Base-by-base conservation (phyloP, 1,139 yeast species). In the Kodamaea plutei region DNA sequence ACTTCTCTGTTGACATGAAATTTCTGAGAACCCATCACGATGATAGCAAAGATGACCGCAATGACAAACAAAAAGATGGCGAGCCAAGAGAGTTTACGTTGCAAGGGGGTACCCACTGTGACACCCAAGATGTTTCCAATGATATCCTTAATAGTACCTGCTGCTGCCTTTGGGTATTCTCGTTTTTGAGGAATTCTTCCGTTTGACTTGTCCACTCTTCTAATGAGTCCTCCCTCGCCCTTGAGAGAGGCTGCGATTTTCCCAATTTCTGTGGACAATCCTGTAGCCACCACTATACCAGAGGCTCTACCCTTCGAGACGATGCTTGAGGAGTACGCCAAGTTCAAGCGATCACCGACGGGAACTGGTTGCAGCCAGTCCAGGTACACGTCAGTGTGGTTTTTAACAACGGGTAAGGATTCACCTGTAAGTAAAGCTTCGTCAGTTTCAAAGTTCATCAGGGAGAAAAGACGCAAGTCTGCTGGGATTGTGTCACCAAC, bases 341-440 rank as follows among this genome's bases (percentile, higher is more conserved):
- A 48, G 25, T 71, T 74, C 34, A 71, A 56, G 15, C 69, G 59
- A 29, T 58, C 57, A 5, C 70, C 60, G 3, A 66, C 67, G 10
- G 69, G 70, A 18, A 67, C 58, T 9, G 52, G 46, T 2, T 34
- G 37, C 11, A 52, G 52, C 2, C 42, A 23, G 31, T 52, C 56
- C 3, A 40, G 5, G 29, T 53, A 58, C 10, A 58, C 49, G 2
- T 53, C 48, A 2, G 34, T 30, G 13, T 44, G 50, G 19, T 51
- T 43, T 40, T 68, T 68, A 15, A 47, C 47, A 2, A 68, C 56
- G 10, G 74, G 71, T 29, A 65, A 57, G 0, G 76, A 65, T 44
- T 73, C 79, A 36, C 79, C 79, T 2, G 79, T 73, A 28, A 73
- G 55, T 23, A 72, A 57, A 6, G 79, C 68, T 39, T 71, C 70